These are phyloP conservation scores for Erucastrum elatum DNA, from an alignment of 345 rosid genomes.

Conservation along the genomic window DNA sequence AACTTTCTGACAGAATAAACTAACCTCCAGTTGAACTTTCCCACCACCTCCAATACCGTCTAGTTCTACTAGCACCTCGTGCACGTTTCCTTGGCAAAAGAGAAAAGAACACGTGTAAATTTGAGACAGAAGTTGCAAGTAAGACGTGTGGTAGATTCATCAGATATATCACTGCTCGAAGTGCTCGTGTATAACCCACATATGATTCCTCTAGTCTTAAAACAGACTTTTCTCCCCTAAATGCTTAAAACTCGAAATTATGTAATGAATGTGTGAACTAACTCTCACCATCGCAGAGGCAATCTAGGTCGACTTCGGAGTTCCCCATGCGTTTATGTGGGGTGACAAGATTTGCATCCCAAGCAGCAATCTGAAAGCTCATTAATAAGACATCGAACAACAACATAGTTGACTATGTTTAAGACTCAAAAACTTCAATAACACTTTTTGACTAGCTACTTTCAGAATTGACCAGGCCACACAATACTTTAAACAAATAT, in stretches of 20 bases:
- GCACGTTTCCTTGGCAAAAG: conserved; percentile 58
- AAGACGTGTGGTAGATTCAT: background rate
- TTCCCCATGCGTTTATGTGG: conserved; percentile 99
- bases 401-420: background rate
- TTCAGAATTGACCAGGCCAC: conserved; percentile 3
- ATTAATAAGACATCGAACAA: conserved; percentile 12
- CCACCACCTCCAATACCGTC: conserved; percentile 99
- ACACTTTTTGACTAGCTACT: background rate
- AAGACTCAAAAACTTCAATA: background rate
- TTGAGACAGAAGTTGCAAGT: conserved; percentile 1
- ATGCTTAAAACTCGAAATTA: background rate
- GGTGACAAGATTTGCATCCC: conserved; percentile 97
- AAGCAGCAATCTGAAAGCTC: conserved; percentile 80
- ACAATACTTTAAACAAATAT: background rate
- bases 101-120: background rate
- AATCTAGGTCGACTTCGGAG: conserved; percentile 56
- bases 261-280: background rate
- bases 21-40: conserved; percentile 81
- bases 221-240: background rate
- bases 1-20: conserved; percentile 18
- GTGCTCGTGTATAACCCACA: background rate
- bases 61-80: conserved; percentile 71
- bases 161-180: conserved; percentile 8
- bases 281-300: conserved; percentile 73
- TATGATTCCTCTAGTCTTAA: conserved; percentile 11